Conservation (phyloP, 768 basidiomycete genomes). For the Suillus variegatus region DNA sequence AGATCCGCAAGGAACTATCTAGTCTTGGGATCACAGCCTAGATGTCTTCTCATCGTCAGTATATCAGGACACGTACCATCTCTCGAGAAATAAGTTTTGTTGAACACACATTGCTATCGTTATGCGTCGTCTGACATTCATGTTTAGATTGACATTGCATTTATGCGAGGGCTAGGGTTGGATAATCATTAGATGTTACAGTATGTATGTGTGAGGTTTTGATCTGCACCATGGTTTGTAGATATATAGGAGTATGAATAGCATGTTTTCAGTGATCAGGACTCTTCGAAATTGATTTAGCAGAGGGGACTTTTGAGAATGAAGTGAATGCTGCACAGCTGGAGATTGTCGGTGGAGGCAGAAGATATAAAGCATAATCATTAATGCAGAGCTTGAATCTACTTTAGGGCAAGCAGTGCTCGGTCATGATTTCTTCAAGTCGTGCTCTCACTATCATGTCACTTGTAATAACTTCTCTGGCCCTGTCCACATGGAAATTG, state of each 20-base stretch:
- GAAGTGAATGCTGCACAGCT: too few relatives aligned
- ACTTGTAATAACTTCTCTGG: not conserved
- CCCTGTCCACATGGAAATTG: not conserved
- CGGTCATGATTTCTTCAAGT: too few relatives aligned
- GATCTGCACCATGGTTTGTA: not conserved
- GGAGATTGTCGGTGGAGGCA: too few relatives aligned
- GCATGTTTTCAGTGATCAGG: not conserved
- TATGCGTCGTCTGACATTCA: not conserved
- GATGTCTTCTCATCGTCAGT: not conserved
- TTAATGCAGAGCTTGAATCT: too few relatives aligned
- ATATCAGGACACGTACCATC: not conserved
- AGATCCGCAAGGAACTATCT: conserved; percentile 80
- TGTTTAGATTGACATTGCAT: not conserved
- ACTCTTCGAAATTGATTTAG: not conserved
- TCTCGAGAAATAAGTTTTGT: not conserved
- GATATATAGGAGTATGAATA: conserved; percentile 22
- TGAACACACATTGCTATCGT: conserved; percentile 4
- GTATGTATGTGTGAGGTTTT: conserved; percentile 3
- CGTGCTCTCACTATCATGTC: not conserved
- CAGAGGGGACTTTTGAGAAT: too few relatives aligned
- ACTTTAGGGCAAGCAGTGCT: too few relatives aligned
- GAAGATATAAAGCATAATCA: too few relatives aligned
- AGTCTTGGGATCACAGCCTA: conserved; percentile 29
- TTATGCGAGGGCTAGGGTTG: not conserved
- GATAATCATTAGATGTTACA: conserved; percentile 6